A percentile compares a stretch with the other conserved stretches of the same genome.
phyloP scores from a whole-genome alignment of 2,329 filamentous ascomycete species.

The Elsinoe batatas region DNA sequence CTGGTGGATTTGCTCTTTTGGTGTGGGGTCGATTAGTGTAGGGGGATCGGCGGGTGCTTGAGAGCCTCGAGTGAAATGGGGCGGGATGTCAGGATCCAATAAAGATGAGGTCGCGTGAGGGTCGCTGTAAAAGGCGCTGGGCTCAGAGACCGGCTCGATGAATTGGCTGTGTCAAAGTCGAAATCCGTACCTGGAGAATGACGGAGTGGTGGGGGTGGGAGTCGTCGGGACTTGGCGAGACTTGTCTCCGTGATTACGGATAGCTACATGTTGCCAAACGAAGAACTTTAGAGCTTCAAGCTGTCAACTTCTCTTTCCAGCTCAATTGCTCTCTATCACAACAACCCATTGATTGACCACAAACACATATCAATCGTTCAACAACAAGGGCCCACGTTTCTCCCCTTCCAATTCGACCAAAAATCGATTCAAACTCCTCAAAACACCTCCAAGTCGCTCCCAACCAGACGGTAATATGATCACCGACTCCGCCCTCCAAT shows the following conservation, averaged over 20 bases:
- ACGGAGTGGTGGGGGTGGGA: conserved; percentile 7
- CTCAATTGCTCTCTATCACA: background rate
- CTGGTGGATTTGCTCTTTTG: background rate
- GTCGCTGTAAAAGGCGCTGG: conserved; percentile 2
- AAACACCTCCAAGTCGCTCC: background rate
- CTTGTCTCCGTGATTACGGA: background rate
- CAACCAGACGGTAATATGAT: conserved; percentile 59
- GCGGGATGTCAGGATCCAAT: background rate
- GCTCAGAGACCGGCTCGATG: conserved; percentile 9
- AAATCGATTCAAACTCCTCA: background rate
- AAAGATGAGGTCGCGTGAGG: background rate
- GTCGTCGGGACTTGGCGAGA: background rate
- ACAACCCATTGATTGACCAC: no score
- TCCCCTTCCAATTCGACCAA: no score
- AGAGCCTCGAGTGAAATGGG: background rate
- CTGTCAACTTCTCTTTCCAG: conserved; percentile 1
- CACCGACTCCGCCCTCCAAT: conserved; percentile 83
- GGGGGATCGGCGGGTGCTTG: background rate
- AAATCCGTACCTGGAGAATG: conserved; percentile 4
- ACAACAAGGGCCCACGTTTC: no score
- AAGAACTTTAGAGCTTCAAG: conserved; percentile 2
- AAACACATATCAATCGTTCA: no score
- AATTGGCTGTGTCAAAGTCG: conserved; percentile 3
- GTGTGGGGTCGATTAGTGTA: background rate
- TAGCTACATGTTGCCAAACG: background rate